Base-by-base conservation (phyloP, 257 asterid genomes). In the Cinchona pubescens region DNA sequence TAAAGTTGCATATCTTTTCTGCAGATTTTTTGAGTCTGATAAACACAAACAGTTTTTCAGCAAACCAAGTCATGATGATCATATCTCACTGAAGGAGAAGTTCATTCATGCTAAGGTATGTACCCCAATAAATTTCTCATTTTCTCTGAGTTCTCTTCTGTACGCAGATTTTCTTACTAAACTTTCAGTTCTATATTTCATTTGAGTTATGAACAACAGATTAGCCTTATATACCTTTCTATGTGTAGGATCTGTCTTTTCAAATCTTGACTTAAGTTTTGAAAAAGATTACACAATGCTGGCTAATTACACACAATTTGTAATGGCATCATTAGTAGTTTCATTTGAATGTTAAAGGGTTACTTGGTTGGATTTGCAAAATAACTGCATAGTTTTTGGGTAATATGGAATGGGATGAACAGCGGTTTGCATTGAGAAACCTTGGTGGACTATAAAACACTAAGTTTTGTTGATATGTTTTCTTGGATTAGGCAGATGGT, bases 61-160 rank as follows among this genome's bases (percentile, higher is more conserved):
- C 89, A 94, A 94, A 87, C 99, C 99, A 78, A 85, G 82, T 75
- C 91, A 86, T 14, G 73, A 81, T 21, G 98, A 92, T 85, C 86
- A 97, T 42, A 94, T 94, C 79, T 84, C 96, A 46, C 86, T 85
- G 0, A 94, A 94, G 89, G 99, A 94, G 79, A 92, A 92, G 81
- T 94, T 88, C 80, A 94, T 94, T 79, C 97, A 94, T 84, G 97
- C 94, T 69, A 94, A 94, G 96, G 99, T 94, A 81, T 27, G 19
- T 19, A 49, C 19, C 9, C 58, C 58, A 49, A 18, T 18, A 51
- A 19, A 5, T 7, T 51, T 19, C 11, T 51, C 25, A 18, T 51
- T 61, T 23, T 64, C 40, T 80, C 48, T 13, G 15, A n/a, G 27
- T 11, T 51, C 16, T 66, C 38, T 66, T n/a, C n/a, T n/a, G n/a